These are phyloP conservation scores for Pseudocercospora crystallina DNA, from an alignment of 2,329 filamentous ascomycete species.

Conservation along the genomic window DNA sequence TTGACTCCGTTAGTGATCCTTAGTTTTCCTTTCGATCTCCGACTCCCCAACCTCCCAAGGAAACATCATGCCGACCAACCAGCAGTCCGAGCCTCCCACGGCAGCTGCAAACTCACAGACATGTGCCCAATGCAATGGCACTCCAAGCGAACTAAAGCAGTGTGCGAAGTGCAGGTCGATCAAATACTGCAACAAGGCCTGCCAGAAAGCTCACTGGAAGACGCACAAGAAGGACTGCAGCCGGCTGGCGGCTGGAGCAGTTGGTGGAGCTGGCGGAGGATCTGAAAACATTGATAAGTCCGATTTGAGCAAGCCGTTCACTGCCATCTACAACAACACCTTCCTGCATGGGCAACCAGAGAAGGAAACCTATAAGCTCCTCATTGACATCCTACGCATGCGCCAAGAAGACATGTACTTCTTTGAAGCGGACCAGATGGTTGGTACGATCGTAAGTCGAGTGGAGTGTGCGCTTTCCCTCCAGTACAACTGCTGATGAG, in stretches of 20 bases:
- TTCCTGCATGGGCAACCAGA: constrained; percentile 25
- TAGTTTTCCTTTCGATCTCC: too few relatives aligned
- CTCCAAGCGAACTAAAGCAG: constrained; percentile 13
- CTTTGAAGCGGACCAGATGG: constrained; percentile 18
- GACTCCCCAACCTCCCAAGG: too few relatives aligned
- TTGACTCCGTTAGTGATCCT: too few relatives aligned
- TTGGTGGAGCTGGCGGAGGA: not conserved
- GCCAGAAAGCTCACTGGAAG: constrained; percentile 37
- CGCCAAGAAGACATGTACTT: constrained; percentile 21
- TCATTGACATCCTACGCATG: constrained; percentile 26
- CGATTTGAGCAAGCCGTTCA: constrained; percentile 13
- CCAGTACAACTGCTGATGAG: too few relatives aligned
- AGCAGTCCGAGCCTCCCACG: not conserved
- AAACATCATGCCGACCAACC: too few relatives aligned
- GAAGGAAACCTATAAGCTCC: constrained; percentile 24
- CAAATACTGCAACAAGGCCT: constrained; percentile 36
- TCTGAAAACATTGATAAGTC: not conserved
- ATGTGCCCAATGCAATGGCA: constrained; percentile 23
- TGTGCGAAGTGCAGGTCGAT: constrained; percentile 34
- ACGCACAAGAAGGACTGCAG: constrained; percentile 36
- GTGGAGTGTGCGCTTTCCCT: too few relatives aligned
- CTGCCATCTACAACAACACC: constrained; percentile 15
- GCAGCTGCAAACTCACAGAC: too few relatives aligned
- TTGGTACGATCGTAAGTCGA: constrained; percentile 10
- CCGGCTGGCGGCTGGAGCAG: not conserved